Evolutionary conservation across 2,329 filamentous ascomycete species (phyloP), one percentile per base, ranked within the genome.

Genomic region (Delphinella strobiligena): DNA sequence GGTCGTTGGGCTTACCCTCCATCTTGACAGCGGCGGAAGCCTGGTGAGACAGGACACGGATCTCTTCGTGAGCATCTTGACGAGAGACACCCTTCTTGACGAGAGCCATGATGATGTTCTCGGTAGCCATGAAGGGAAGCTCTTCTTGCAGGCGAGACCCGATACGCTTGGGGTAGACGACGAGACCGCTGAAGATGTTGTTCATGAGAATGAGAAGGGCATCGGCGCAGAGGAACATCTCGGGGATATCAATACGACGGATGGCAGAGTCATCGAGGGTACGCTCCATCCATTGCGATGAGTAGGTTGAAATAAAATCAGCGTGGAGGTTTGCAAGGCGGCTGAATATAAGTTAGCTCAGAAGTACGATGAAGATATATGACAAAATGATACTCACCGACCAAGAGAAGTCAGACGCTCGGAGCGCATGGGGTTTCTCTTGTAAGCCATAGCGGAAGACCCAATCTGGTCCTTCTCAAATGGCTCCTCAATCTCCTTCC

Each of bases 401-500:
- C 70, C 72, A 2, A 80, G 63, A 10, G 66, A 68, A 61, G 71
- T 78, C 43, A 79, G 62, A 48, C 75, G 69, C 56, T 80, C 76
- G 8, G 67, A 74, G 54, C 71, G 60, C 73, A 78, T 60, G 57
- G 66, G 55, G 59, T 70, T 70, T 47, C 75, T 70, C 66, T 81
- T 81, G 66, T 80, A 82, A 3, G 78, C 77, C 71, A 75, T 74
- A 5, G 77, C 77, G 35, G 67, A 73, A 33, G 68, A 75, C 19
- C 80, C 82, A 49, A 88, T 86, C 62, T 93, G 85, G 48, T 78
- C 74, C 51, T 76, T 77, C 63, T 88, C 82, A 51, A 86, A 84
- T 0, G 83, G 84, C 66, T 88, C 83, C 55, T 93, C 87, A 43
- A 91, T 67, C 60, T 93, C 85, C 68, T 94, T 93, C 62, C 78